Base-by-base conservation (phyloP, 139 green algal genomes). In the Zygnema circumcarinatum region DNA sequence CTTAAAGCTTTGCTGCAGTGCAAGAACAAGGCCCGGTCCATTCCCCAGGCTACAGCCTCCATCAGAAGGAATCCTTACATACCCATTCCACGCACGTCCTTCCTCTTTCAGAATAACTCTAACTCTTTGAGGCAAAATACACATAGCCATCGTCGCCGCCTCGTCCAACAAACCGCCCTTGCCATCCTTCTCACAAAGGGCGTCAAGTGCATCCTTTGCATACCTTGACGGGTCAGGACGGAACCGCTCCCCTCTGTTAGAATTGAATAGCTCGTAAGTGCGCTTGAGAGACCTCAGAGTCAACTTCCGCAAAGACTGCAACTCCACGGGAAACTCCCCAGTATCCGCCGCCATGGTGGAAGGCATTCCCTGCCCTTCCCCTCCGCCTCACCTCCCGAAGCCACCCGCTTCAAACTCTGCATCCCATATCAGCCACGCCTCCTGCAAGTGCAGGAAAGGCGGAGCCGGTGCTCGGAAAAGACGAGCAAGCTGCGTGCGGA, bases 221-320 rank as follows among this genome's bases (percentile, higher is more conserved):
- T n/a, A 62, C 47, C 47, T 62, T 7, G 47, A 7, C 7, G 47
- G 47, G 47, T 62, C 47, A 16, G 47, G 47, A 16, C 47, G 47
- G 2, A 82, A 38, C 38, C n/a, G 32, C 33, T 82, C 74, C 74
- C 31, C 32, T 62, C 74, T 21, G 2, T 42, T 82, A 16, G 74
- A 35, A 20, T 91, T 88, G 83, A 98, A 98, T 74, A 98, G 62
- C 32, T 98, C 96, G 67, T 93, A 94, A 0, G 94, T 98, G 1
- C 96, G 93, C 86, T 98, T 98, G 0, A 97, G 47, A 1, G 89
- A 93, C 56, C 95, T 88, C 1, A 96, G 39, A 1, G 92, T 93
- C 22, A 98, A 75, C 0, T 90, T 91, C 74, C 96, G 96, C 0
- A 98, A 72, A 0, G 94, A 97, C 85, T 95, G 95, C 0, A 84